Evolutionary conservation across 495 filamentous ascomycete species (phyloP), one percentile per base, ranked within the genome.

Genomic region (Penicillium malachiteum): DNA sequence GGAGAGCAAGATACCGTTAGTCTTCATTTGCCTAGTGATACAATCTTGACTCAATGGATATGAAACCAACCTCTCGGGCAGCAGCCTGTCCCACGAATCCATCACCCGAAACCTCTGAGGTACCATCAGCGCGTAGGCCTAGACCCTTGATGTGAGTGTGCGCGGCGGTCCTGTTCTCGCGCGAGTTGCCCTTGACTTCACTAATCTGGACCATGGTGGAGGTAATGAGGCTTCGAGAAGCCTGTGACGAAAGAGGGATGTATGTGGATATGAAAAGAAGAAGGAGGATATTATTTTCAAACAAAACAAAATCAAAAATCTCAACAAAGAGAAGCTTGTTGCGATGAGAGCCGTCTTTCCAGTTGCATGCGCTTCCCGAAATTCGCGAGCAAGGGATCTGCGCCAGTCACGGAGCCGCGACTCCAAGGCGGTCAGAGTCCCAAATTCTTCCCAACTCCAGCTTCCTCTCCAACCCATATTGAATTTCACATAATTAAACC

Each of bases 91-190:
- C 94, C 39, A 96, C 87, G 62, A 97, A 97, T 48, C 92, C 91
- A 70, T 84, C 86, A 16, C 83, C 81, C 43, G 86, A 75, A 46
- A 79, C 79, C 65, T 96, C 91, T 54, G 94, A 90, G 38, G 82
- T 85, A 40, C 93, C 93, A 80, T 95, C 87, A 18, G 81, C 68
- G 49, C 87, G 86, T 52, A 98, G 76, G 16, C 94, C 94, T 14
- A 98, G 80, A 35, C 92, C 92, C 69, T 89, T 94, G 78, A 98
- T 98, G 74, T 98, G 94, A 14, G 94, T 94, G 72, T 98, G 94
- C 54, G 93, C 89, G 35, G 94, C 91, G 21, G 93, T 98, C 64
- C 95, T 85, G 74, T 94, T 92, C 72, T 96, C 91, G 80, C 94
- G 91, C 75, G 87, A 87, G 77, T 90, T 92, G 78, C 88, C 88